Evolutionary conservation across 768 basidiomycete species (phyloP), one percentile per base, ranked within the genome.

Genomic region (Galerina marginata): DNA sequence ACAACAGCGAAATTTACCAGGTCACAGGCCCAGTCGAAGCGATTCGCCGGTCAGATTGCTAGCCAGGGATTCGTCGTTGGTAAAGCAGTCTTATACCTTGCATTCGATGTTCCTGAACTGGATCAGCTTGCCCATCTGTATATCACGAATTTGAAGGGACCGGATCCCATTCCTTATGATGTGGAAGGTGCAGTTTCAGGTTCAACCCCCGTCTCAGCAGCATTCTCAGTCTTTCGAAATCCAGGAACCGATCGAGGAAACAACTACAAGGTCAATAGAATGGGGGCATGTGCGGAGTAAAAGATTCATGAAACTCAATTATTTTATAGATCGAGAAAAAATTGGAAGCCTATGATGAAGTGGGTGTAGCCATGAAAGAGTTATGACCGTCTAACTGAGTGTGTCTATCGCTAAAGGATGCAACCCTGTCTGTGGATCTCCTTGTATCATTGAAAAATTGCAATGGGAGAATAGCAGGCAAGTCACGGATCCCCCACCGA

Each of bases 21-120:
- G 94, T 96, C 2, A 96, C 93, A n/a, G 94, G 94, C 0, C 95
- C 95, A 38, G 95, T 96, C n/a, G 95, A 96, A 96, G 72, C 86
- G 95, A 51, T 94, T 92, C 69, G 91, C 91, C 0, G 88, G 90
- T 12, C 90, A 92, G 75, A 93, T 95, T 65, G 93, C 93, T 9
- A 92, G 90, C 62, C 89, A 93, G 33, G 93, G 93, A 63, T 93
- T 85, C 65, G 84, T 94, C 48, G 91, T 92, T 10, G 92, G 92
- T 91, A 55, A 33, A 33, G 29, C 29, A 33, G 29, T 33, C 29
- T 29, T 88, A 71, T 26, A 50, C 15, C 38, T 43, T 44, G 7
- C n/a, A 23, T 33, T 26, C 20, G 12, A 5, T 33, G 36, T 39
- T 23, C 53, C 14, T 16, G 38, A 26, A 56, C 20, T 16, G 52